Conservation (phyloP, 176 grass and related monocot genomes). For the Triticum timopheevii region DNA sequence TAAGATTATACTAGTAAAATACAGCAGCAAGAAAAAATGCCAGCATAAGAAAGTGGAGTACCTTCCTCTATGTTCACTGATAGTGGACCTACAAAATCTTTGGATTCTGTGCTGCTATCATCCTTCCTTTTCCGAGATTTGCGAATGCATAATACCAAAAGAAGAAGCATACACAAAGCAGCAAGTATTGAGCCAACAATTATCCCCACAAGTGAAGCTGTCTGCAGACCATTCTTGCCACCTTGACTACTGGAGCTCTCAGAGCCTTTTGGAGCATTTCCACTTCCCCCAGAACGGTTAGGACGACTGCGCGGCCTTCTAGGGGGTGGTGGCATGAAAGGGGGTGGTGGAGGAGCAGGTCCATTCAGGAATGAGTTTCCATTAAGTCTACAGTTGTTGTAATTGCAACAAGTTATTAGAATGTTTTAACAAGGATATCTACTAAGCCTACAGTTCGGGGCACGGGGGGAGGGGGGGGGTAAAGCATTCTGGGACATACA, state of each 20-base stretch:
- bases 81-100: constrained; percentile 56
- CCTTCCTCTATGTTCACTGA: constrained; percentile 64
- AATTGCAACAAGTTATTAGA: constrained; percentile 40
- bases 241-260: constrained; percentile 29
- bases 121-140: constrained; percentile 59
- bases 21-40: constrained; percentile 8
- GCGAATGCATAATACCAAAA: constrained; percentile 54
- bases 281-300: constrained; percentile 26
- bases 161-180: constrained; percentile 47
- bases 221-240: constrained; percentile 59
- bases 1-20: constrained; percentile 21
- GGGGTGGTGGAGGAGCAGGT: constrained; percentile 82
- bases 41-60: constrained; percentile 38
- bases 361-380: constrained; percentile 82
- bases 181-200: constrained; percentile 60
- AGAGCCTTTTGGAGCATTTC: constrained; percentile 45
- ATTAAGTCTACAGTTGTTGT: constrained; percentile 54
- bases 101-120: constrained; percentile 55
- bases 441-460: background rate
- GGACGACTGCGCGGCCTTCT: constrained; percentile 44
- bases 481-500: constrained; percentile 44
- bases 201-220: constrained; percentile 62
- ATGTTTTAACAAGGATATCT: constrained; percentile 14
- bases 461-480: background rate
- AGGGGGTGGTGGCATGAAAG: constrained; percentile 72